phyloP scores from a whole-genome alignment of 1,139 yeast species.

The Yamadazyma mexicana region DNA sequence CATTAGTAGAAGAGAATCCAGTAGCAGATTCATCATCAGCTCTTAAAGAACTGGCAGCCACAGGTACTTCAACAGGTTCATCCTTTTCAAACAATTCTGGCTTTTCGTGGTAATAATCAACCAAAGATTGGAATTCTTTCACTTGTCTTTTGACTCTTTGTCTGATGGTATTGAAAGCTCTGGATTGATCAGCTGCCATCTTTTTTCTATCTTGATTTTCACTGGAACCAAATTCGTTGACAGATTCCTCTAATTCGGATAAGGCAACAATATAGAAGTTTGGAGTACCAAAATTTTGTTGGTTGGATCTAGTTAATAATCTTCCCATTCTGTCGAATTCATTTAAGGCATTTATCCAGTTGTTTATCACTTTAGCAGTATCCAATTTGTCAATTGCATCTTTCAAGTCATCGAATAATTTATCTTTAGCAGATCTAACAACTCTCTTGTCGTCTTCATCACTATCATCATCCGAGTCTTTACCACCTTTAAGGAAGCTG shows the following conservation, averaged over 20 bases:
- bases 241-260: conserved; percentile 70
- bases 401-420: conserved; percentile 84
- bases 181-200: conserved; percentile 79
- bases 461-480: conserved; percentile 51
- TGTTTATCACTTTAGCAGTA: conserved; percentile 66
- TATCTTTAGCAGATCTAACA: conserved; percentile 92
- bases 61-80: conserved; percentile 36
- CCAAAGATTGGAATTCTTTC: conserved; percentile 62
- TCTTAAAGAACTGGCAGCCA: conserved; percentile 10
- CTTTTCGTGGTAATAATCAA: conserved; percentile 61
- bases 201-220: conserved; percentile 67
- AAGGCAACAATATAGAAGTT: conserved; percentile 67
- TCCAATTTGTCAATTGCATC: conserved; percentile 67
- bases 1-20: conserved; percentile 17
- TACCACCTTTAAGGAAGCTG: conserved; percentile 50
- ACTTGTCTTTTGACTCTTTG: conserved; percentile 85
- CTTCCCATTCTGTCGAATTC: conserved; percentile 81
- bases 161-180: conserved; percentile 83
- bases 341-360: conserved; percentile 74
- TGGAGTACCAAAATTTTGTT: conserved; percentile 75
- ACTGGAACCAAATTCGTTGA: conserved; percentile 53
- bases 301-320: conserved; percentile 64
- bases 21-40: conserved; percentile 20
- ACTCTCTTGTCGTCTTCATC: conserved; percentile 77
- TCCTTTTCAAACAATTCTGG: conserved; percentile 74